These are phyloP conservation scores for Metroxylon sagu DNA, from an alignment of 176 grass and related monocot species.

Conservation along the genomic window DNA sequence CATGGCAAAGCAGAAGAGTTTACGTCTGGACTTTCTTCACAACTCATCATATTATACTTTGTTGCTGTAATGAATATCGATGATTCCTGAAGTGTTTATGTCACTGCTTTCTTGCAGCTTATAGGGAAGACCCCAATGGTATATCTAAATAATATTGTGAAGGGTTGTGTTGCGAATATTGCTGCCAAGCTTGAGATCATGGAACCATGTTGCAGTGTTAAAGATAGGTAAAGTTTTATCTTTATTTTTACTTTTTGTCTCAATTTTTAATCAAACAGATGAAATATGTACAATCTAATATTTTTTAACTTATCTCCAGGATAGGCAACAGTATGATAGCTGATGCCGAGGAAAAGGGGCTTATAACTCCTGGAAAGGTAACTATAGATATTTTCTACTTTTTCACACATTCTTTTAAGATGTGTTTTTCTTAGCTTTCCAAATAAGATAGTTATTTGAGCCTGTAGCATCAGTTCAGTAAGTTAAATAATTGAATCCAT, in stretches of 20 bases:
- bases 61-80: no score
- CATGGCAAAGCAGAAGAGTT: no score
- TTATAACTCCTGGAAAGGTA: slow-evolving; percentile 86
- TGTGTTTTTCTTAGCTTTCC: no score
- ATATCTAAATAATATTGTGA: slow-evolving; percentile 77
- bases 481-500: neutral
- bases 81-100: neutral
- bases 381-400: neutral
- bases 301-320: slow-evolving; percentile 35
- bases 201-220: slow-evolving; percentile 97
- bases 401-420: no score
- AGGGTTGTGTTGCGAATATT: slow-evolving; percentile 67
- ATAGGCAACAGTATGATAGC: slow-evolving; percentile 91
- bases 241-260: neutral
- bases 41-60: no score
- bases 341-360: slow-evolving; percentile 70
- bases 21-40: no score
- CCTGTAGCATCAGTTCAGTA: no score
- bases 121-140: slow-evolving; percentile 98
- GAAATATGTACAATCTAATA: no score
- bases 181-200: slow-evolving; percentile 98
- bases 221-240: slow-evolving; percentile 55
- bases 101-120: slow-evolving; percentile 41
- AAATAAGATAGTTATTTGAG: no score
- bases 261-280: neutral